Evolutionary conservation across 1,284 basidiomycete genomes (phyloP).

Genomic region (Irpex sp.): DNA sequence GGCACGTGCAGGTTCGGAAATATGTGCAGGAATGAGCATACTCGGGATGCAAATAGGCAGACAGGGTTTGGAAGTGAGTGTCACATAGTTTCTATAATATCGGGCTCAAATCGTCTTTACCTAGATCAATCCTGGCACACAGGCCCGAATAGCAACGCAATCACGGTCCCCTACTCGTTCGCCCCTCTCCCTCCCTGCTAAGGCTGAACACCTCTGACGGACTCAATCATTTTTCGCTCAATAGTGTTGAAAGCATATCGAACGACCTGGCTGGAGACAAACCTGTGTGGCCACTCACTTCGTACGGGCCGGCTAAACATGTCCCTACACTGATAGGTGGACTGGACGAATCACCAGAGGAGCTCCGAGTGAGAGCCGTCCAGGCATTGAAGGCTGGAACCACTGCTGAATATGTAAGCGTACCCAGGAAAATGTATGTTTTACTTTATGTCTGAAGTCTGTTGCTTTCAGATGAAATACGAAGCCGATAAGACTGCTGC

Average conservation of each 20-base stretch:
- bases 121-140: slow-evolving; percentile 43
- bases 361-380: slow-evolving; percentile 70
- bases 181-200: slow-evolving; percentile 19
- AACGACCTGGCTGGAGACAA: slow-evolving; percentile 65
- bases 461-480: slow-evolving; percentile 44
- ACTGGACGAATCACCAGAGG: slow-evolving; percentile 79
- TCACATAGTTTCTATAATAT: slow-evolving; percentile 28
- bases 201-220: slow-evolving; percentile 11
- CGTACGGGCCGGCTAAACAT: slow-evolving; percentile 75
- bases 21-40: slow-evolving; percentile 69
- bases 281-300: slow-evolving; percentile 82
- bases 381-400: slow-evolving; percentile 56
- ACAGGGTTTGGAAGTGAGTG: slow-evolving; percentile 31
- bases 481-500: slow-evolving; percentile 44
- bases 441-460: background rate
- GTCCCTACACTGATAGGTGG: slow-evolving; percentile 69
- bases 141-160: slow-evolving; percentile 19
- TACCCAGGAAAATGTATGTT: slow-evolving; percentile 23
- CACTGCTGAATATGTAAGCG: slow-evolving; percentile 62
- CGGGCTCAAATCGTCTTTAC: slow-evolving; percentile 13
- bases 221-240: slow-evolving; percentile 14
- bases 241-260: slow-evolving; percentile 55
- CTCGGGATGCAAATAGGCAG: slow-evolving; percentile 32
- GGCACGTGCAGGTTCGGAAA: slow-evolving; percentile 70
- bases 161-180: slow-evolving; percentile 37